Conservation (phyloP, 176 grass and related monocot genomes). For the Cenchrus purpureus region DNA sequence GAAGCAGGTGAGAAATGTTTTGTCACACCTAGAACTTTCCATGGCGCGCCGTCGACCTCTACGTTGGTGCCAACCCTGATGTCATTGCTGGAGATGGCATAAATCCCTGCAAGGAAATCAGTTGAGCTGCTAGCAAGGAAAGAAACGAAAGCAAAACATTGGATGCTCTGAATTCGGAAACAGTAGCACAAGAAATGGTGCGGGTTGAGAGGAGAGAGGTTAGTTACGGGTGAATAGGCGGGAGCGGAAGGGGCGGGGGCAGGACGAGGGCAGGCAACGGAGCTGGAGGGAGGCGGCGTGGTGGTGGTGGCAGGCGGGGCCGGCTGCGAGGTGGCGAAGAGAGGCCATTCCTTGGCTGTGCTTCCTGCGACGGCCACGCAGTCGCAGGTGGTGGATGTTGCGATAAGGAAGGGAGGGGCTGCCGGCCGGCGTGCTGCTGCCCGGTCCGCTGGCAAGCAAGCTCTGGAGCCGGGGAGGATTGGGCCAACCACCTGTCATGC, state of each 20-base stretch:
- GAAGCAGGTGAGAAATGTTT: neutral
- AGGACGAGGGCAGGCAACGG: conserved; percentile 6
- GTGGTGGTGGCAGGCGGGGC: conserved; percentile 27
- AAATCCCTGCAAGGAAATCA: conserved; percentile 56
- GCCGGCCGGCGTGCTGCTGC: no score
- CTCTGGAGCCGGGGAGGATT: no score
- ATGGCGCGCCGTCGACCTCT: conserved; percentile 87
- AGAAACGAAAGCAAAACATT: neutral
- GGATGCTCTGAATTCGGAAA: neutral
- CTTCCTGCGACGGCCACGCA: neutral
- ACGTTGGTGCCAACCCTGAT: conserved; percentile 84
- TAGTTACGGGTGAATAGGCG: conserved; percentile 40
- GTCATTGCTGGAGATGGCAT: conserved; percentile 87
- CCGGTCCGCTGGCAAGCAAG: no score
- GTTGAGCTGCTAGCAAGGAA: neutral
- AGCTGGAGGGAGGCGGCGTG: conserved; percentile 16
- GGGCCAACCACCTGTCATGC: no score
- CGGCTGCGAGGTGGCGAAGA: conserved; percentile 55
- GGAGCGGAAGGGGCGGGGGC: conserved; percentile 32
- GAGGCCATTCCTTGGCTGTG: conserved; percentile 45
- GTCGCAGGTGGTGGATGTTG: neutral
- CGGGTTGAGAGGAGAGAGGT: neutral
- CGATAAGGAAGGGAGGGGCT: no score
- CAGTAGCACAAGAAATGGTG: neutral
- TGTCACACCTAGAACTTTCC: conserved; percentile 72